These are phyloP conservation scores for Penicillium sp. DNA, from an alignment of 2,329 filamentous ascomycete genomes.

Conservation along the genomic window DNA sequence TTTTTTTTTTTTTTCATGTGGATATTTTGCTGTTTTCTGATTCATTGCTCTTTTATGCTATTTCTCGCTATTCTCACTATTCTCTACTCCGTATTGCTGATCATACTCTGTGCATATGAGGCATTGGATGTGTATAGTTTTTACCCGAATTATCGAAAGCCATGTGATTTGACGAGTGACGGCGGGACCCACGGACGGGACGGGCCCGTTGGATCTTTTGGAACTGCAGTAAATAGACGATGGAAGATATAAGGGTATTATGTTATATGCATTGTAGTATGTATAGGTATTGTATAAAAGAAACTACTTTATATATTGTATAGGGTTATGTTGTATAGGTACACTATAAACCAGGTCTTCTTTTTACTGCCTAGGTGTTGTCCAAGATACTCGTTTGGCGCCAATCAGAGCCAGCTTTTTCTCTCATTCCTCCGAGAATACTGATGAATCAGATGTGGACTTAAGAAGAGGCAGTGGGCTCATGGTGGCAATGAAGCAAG, in stretches of 20 bases:
- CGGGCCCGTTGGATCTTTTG: slow-evolving; percentile 4
- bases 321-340: background rate
- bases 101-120: slow-evolving; percentile 17
- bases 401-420: background rate
- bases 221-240: background rate
- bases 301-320: too few species aligned
- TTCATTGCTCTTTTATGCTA: background rate
- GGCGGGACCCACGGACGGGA: slow-evolving; percentile 18
- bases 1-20: background rate
- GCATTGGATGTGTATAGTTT: slow-evolving; percentile 16
- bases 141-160: slow-evolving; percentile 7
- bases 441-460: slow-evolving; percentile 4
- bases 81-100: background rate
- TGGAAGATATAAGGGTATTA: background rate
- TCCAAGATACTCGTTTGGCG: background rate
- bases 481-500: slow-evolving; percentile 1
- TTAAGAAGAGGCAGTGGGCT: background rate
- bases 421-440: background rate
- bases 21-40: background rate
- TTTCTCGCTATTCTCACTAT: background rate
- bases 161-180: slow-evolving; percentile 5
- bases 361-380: too few species aligned
- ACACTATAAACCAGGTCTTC: background rate
- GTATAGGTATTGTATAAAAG: too few species aligned
- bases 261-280: background rate